A percentile compares a stretch with the other conserved stretches of the same genome.
Evolutionary conservation across 2,329 filamentous ascomycete genomes (phyloP).

Genomic region (Cylindrodendrum hubeiense): DNA sequence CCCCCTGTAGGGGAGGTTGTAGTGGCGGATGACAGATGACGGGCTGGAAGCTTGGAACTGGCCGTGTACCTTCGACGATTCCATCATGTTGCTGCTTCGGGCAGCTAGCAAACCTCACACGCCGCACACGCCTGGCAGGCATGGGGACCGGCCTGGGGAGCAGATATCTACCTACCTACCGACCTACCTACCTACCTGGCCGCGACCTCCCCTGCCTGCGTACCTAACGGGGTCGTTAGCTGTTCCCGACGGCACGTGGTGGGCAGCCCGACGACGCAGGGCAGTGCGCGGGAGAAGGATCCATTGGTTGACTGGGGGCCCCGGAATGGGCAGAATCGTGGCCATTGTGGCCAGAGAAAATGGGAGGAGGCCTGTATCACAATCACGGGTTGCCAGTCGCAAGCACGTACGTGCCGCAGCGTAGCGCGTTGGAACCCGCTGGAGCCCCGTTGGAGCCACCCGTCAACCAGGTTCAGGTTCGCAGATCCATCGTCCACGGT

Average conservation of each 20-base stretch:
- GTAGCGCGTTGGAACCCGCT: conserved; percentile 5
- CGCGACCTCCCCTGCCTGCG: no score
- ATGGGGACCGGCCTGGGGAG: neutral
- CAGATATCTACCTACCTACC: neutral
- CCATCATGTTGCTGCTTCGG: conserved; percentile 26
- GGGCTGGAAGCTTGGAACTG: conserved; percentile 16
- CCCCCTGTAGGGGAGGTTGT: conserved; percentile 7
- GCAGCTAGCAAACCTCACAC: conserved; percentile 4
- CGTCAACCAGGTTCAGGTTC: conserved; percentile 23
- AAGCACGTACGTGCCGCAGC: conserved; percentile 3
- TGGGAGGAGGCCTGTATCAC: neutral
- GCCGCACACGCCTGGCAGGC: neutral
- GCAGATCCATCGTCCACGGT: conserved; percentile 7
- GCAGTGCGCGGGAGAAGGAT: neutral
- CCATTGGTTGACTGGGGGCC: conserved; percentile 8
- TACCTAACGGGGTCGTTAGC: no score
- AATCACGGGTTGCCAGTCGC: neutral
- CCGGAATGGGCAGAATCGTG: conserved; percentile 15
- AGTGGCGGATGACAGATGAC: conserved; percentile 14
- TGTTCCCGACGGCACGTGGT: conserved; percentile 14
- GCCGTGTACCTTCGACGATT: conserved; percentile 25
- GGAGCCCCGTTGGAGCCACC: conserved; percentile 8
- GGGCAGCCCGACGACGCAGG: conserved; percentile 8
- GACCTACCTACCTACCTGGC: neutral
- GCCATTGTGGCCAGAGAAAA: conserved; percentile 2